A percentile compares a stretch with the other conserved stretches of the same genome.
phyloP scores from a whole-genome alignment of 768 basidiomycete species.

The Lactarius trivialis region DNA sequence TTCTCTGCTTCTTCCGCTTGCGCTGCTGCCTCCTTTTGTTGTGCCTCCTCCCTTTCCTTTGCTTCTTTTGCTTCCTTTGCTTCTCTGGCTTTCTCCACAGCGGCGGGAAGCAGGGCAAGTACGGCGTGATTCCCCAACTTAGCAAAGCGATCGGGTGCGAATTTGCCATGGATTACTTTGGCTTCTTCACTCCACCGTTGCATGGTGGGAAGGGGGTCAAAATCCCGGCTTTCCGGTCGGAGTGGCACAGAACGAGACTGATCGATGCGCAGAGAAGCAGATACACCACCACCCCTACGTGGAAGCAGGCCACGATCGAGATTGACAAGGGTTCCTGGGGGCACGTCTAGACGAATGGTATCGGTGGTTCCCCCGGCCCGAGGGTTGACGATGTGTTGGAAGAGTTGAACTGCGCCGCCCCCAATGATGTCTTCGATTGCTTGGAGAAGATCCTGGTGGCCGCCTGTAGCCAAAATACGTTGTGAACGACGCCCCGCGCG shows the following conservation, averaged over 20 bases:
- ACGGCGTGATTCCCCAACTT: constrained; percentile 67
- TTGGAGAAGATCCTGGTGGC: constrained; percentile 51
- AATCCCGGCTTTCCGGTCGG: constrained; percentile 48
- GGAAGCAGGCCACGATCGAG: constrained; percentile 49
- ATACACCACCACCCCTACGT: constrained; percentile 39
- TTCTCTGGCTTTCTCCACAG: constrained; percentile 52
- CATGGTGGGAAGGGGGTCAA: constrained; percentile 73
- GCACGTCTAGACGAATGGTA: constrained; percentile 72
- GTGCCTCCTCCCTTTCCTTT: constrained; percentile 47
- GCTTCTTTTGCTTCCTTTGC: constrained; percentile 32
- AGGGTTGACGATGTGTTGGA: constrained; percentile 74
- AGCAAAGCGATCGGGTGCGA: constrained; percentile 56
- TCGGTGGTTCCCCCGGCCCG: constrained; percentile 48
- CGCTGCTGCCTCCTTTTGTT: constrained; percentile 32
- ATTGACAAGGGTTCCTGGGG: constrained; percentile 55
- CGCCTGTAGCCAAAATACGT: constrained; percentile 39
- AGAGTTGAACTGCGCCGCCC: constrained; percentile 70
- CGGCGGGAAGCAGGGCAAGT: constrained; percentile 72
- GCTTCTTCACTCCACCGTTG: constrained; percentile 90
- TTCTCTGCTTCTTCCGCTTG: constrained; percentile 35
- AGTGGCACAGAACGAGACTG: constrained; percentile 37
- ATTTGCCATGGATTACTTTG: constrained; percentile 72
- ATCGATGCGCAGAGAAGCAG: constrained; percentile 60
- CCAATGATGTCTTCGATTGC: constrained; percentile 80
- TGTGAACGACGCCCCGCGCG: constrained; percentile 38